These are phyloP conservation scores for Oligophagozyma castellii DNA, from an alignment of 1,139 yeast genomes.

Conservation along the genomic window DNA sequence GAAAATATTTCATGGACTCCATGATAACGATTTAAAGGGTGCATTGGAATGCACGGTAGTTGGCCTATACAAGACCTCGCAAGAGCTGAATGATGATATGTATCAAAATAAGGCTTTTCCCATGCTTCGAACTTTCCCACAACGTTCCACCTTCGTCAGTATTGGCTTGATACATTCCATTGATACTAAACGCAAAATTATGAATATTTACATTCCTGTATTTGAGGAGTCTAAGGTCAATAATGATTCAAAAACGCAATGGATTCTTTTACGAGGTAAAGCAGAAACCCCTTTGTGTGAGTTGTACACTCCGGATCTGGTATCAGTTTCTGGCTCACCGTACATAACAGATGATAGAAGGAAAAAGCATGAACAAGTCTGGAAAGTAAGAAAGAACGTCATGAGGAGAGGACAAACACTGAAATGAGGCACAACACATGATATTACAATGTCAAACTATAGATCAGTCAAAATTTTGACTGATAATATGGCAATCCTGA, in stretches of 20 bases:
- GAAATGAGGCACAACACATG: no score
- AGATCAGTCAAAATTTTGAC: no score
- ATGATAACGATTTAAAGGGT: conserved; percentile 28
- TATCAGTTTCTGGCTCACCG: conserved; percentile 25
- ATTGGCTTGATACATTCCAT: conserved; percentile 51
- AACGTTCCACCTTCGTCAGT: conserved; percentile 25
- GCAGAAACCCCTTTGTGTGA: conserved; percentile 46
- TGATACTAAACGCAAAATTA: conserved; percentile 27
- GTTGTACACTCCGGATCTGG: conserved; percentile 22
- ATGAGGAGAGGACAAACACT: conserved; percentile 33
- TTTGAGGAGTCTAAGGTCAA: conserved; percentile 2
- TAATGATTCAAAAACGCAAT: conserved; percentile 21
- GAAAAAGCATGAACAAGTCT: conserved; percentile 39
- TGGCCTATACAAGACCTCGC: conserved; percentile 27
- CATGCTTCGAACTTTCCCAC: neutral
- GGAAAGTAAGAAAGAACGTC: conserved; percentile 54
- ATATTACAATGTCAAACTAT: no score
- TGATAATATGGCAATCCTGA: no score
- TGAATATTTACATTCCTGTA: conserved; percentile 49
- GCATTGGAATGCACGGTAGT: conserved; percentile 44
- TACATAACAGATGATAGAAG: conserved; percentile 36
- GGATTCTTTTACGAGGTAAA: conserved; percentile 49
- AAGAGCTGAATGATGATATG: neutral
- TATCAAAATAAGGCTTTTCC: neutral
- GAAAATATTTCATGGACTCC: conserved; percentile 29